Conservation (phyloP, 371 early-diverging fungal genomes). For the Capniomyces stellatus region DNA sequence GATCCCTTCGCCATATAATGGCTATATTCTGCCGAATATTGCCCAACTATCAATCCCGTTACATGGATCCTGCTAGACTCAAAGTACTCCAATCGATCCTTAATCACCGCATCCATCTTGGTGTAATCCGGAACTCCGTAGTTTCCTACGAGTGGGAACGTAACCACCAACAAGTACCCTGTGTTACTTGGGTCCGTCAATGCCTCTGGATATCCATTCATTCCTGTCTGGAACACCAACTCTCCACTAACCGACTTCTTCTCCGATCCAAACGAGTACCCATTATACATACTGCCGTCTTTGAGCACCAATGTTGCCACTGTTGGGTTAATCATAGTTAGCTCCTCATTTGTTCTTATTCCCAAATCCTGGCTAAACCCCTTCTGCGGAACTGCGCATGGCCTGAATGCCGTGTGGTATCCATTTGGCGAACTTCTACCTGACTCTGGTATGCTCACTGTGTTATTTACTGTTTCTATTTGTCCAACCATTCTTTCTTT, state of each 20-base stretch:
- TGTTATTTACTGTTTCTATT: too few relatives aligned
- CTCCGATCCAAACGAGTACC: slow-evolving; percentile 88
- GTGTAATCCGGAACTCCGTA: slow-evolving; percentile 86
- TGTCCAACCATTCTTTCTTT: too few relatives aligned
- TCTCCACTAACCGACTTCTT: slow-evolving; percentile 75
- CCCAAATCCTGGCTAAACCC: neutral
- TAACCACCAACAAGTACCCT: slow-evolving; percentile 89
- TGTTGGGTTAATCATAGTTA: slow-evolving; percentile 12
- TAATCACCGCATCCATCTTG: slow-evolving; percentile 47
- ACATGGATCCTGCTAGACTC: slow-evolving; percentile 86
- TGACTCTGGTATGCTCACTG: too few relatives aligned
- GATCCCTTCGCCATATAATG: slow-evolving; percentile 81
- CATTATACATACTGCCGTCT: slow-evolving; percentile 73
- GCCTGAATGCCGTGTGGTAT: neutral
- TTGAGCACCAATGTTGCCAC: slow-evolving; percentile 51
- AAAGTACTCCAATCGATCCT: slow-evolving; percentile 71
- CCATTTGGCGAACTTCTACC: neutral
- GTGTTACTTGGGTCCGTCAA: slow-evolving; percentile 90
- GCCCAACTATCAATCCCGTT: slow-evolving; percentile 72
- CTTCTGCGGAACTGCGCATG: neutral
- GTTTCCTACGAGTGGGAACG: slow-evolving; percentile 89
- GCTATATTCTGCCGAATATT: slow-evolving; percentile 72
- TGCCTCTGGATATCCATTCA: slow-evolving; percentile 89
- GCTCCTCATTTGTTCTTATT: slow-evolving; percentile 7
- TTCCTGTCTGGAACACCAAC: slow-evolving; percentile 96